Evolutionary conservation across 2,329 filamentous ascomycete genomes (phyloP), one percentile per base, ranked within the genome.

Genomic region (Cladophialophora exuberans): DNA sequence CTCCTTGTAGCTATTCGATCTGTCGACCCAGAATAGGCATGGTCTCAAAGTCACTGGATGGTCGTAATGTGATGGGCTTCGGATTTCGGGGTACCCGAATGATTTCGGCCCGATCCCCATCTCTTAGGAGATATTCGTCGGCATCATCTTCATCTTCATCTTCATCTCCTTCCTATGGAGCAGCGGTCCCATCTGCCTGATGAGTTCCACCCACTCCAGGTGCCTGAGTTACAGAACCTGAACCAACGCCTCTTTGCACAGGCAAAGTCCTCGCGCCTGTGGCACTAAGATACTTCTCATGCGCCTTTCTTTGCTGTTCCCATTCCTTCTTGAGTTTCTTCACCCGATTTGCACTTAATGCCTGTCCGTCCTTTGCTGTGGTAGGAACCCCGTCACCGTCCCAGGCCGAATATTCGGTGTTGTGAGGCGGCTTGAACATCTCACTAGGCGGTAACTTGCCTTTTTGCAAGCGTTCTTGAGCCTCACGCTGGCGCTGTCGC

Each of bases 281-380:
- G 4, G 56, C 54, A 13, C 57, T 63, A 48, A 72, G 53, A 70
- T 75, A 88, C 59, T 86, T 83, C 60, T 92, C 87, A 70, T 92
- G 86, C 55, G 83, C 71, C 80, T 93, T 95, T 79, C 91, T 94
- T 76, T 97, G 93, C 69, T 80, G 85, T 65, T 95, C 88, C 89
- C 89, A 96, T 52, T 90, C 86, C 78, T 97, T 97, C 74, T 80
- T 86, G 64, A 96, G 72, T 76, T 90, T 92, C 80, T 97, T 97
- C 46, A 75, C 67, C 67, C 85, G 83, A 56, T 82, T 88, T 78
- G 96, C 96, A 3, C 89, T 82, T 31, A 97, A 79, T 63, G 95
- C 90, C 57, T 84, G 85, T 0, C 90, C 91, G 26, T 89, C 85
- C 59, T 83, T 85, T 69, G 91, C 83, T 73, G 85, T 89, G 0